Base-by-base conservation (phyloP, 768 basidiomycete species). In the Psilocybe cyanescens region DNA sequence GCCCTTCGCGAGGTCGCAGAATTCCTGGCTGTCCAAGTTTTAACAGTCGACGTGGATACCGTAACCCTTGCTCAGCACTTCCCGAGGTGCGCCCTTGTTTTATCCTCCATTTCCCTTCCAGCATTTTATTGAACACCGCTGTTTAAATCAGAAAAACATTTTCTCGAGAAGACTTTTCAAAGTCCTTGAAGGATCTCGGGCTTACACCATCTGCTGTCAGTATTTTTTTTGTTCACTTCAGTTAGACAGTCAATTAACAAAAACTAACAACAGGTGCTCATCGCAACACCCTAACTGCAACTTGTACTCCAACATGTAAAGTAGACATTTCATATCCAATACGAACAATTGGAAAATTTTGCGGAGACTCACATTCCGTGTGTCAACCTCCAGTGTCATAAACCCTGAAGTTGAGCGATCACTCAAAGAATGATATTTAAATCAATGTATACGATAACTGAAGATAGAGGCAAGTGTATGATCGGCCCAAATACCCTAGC, bases 141-240 rank as follows among this genome's bases (percentile, higher is more conserved):
- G 24, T 12, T 11, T 50, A 8, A 33, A 33, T 30, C 62, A 95
- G 94, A 76, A 96, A 95, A 86, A 83, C 82, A 19, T 97, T 93
- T 72, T 72, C 84, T 24, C 78, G 74, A 3, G 76, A 80, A 5
- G 95, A 98, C 68, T 91, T 95, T 70, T 82, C 82, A n/a, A 90
- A 88, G 72, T 88, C 89, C 19, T 72, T 98, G 66, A 86, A 86
- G 60, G 92, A 94, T 58, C 83, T 97, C 30, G 95, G 94, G 4
- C 77, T 98, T 62, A 95, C 94, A 17, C 95, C 95, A 1, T 95
- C 94, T 57, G 95, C 95, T 55, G 95, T 95, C 73, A 58, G 84
- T 77, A 39, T 47, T 57, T 24, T 31, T 12, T 12, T 9, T 41
- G 28, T 14, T 41, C 6, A 6, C n/a, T 4, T 52, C 52, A 19